phyloP scores from a whole-genome alignment of 2,329 filamentous ascomycete genomes.

The Arthrocladium fulminans region DNA sequence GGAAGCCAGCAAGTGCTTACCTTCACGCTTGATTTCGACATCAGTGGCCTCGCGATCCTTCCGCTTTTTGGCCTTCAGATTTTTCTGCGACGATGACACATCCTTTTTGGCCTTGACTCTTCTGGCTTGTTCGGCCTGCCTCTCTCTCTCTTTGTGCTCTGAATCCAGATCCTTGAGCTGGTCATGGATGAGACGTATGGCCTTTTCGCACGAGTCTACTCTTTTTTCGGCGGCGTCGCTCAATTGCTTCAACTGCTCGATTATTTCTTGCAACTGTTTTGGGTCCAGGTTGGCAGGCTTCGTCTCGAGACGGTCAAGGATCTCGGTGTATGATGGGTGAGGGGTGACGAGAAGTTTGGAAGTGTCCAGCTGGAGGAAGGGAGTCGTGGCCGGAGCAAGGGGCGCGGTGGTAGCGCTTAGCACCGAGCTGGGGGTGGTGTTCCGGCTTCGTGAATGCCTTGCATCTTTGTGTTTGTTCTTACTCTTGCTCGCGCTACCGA shows the following conservation, averaged over 20 bases:
- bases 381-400: constrained; percentile 28
- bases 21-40: constrained; percentile 47
- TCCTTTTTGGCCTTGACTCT: constrained; percentile 38
- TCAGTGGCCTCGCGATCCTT: constrained; percentile 58
- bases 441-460: constrained; percentile 50
- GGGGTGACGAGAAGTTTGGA: constrained; percentile 40
- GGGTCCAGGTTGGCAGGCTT: constrained; percentile 41
- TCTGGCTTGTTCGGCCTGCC: constrained; percentile 39
- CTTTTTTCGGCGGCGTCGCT: constrained; percentile 50
- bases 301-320: constrained; percentile 48
- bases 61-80: constrained; percentile 65
- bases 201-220: constrained; percentile 49
- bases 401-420: constrained; percentile 38
- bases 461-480: constrained; percentile 48
- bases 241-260: constrained; percentile 47
- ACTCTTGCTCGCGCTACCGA: constrained; percentile 34
- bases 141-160: constrained; percentile 43
- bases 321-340: constrained; percentile 47
- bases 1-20: constrained; percentile 31
- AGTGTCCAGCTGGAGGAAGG: constrained; percentile 48
- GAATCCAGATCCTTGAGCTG: constrained; percentile 50
- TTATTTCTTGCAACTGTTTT: constrained; percentile 40
- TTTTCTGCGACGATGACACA: constrained; percentile 41
- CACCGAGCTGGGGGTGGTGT: constrained; percentile 53
- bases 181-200: constrained; percentile 51